These are phyloP conservation scores for Sphaerulina vaccinii DNA, from an alignment of 2,329 filamentous ascomycete genomes.

Conservation along the genomic window DNA sequence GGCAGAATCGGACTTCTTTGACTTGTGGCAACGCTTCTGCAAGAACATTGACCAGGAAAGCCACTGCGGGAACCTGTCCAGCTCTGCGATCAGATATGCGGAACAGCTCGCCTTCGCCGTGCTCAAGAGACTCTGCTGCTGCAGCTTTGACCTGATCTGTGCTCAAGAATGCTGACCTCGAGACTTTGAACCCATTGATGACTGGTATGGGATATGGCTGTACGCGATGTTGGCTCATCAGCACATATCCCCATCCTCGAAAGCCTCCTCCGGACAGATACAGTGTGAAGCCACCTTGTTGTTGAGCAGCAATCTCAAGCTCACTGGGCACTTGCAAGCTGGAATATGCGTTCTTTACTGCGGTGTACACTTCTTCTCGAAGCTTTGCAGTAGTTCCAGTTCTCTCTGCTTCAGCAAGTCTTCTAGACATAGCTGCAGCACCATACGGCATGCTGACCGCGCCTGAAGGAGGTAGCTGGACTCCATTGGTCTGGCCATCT, in stretches of 20 bases:
- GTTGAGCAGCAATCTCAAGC: constrained; percentile 46
- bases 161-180: constrained; percentile 60
- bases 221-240: constrained; percentile 74
- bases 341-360: constrained; percentile 47
- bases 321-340: constrained; percentile 56
- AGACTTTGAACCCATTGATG: constrained; percentile 74
- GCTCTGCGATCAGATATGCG: constrained; percentile 78
- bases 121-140: constrained; percentile 37
- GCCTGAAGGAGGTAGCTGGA: constrained; percentile 54
- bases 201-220: constrained; percentile 79
- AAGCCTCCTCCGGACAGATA: constrained; percentile 91
- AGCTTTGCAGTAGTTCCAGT: constrained; percentile 44
- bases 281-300: constrained; percentile 60
- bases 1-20: constrained; percentile 75
- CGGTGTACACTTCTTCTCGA: constrained; percentile 48
- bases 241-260: constrained; percentile 82
- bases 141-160: constrained; percentile 48
- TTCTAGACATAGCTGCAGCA: constrained; percentile 63
- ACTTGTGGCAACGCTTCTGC: constrained; percentile 68
- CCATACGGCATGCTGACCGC: constrained; percentile 69
- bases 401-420: constrained; percentile 48
- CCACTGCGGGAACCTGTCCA: constrained; percentile 79
- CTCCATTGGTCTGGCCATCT: constrained; percentile 49
- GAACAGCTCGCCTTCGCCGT: constrained; percentile 51
- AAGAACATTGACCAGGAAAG: constrained; percentile 74